Evolutionary conservation across 495 filamentous ascomycete species (phyloP), one percentile per base, ranked within the genome.

Genomic region (Aspergillus baeticus): DNA sequence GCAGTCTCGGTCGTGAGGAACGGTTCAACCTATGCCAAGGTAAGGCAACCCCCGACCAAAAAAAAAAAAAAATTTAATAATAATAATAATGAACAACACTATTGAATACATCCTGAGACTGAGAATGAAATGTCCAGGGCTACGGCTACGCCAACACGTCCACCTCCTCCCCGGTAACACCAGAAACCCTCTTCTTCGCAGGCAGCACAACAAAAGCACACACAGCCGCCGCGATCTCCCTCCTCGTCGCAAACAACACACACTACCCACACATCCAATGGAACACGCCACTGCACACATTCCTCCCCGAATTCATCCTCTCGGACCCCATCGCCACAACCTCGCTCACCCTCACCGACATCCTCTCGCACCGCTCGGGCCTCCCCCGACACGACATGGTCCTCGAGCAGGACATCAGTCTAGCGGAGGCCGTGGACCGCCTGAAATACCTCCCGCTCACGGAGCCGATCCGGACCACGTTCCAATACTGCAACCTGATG

Each of bases 141-240:
- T 83, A 83, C 63, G 82, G 81, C 7, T 39, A 59, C 23, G 48
- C 70, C 38, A 69, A 75, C 2, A 64, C 68, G 35, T 22, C 38
- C 10, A 71, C 63, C 3, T 66, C 64, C 5, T 71, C 63, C 4
- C 67, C 64, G 5, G 78, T 81, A 34, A 81, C 78, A 6, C 68
- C 75, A 10, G 66, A 75, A 18, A 69, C 75, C 10, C 66, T 77
- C 11, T 77, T 77, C 62, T 67, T 68, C 36, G 60, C 63, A 5
- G 54, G 71, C 39, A 81, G 78, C 59, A 85, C 81, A 1, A 84
- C 79, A 20, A 85, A 85, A 63, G 78, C 81, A 1, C 83, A 83
- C 66, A 80, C 77, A 8, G 75, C 75, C 1, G 78, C 83, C 10
- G 66, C 71, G 21, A 58, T 80, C 0, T 76, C 80, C 2, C 61